Evolutionary conservation across 2,329 filamentous ascomycete species (phyloP), one percentile per base, ranked within the genome.

Genomic region (Myriosclerotinia scirpicola): DNA sequence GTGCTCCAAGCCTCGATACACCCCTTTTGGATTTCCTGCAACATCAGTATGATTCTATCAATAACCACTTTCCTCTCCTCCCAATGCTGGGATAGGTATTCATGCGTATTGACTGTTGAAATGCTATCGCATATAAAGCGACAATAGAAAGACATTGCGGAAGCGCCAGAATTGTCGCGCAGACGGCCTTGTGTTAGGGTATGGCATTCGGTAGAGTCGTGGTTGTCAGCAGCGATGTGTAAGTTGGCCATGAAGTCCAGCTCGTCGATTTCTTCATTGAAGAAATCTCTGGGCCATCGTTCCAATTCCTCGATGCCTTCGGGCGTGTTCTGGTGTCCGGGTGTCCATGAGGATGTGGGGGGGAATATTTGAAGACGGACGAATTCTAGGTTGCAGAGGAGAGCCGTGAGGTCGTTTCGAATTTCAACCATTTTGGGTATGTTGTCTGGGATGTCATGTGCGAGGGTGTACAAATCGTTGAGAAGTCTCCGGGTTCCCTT

Each of bases 281-380:
- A 60, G 30, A 60, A 38, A 26, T 60, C 5, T 11, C 38, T 15
- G 4, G 58, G 58, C 58, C 58, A 60, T 20, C 20, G 15, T 50
- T 26, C 22, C 14, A 60, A 38, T 38, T 60, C 58, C 5, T 38
- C 30, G 14, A 20, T 14, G 50, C 58, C 58, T 36, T 50, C 58
- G 2, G 44, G 3, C 4, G 34, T 26, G 14, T 38, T 26, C 20
- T 60, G 44, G 6, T 20, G 30, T 6, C 15, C 7, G 3, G 46
- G 3, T 22, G 17, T 11, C 62, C 62, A 64, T 34, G 38, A 7
- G n/a, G 50, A 44, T 26, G 44, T 36, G 15, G 62, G 62, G 3
- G 62, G 62, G 3, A 55, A 64, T 17, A 64, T 48, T 14, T 64
- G 42, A 5, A 64, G 30, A 1, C 62, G 62, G 22, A 64, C 62